A percentile compares a stretch with the other conserved stretches of the same genome.
Evolutionary conservation across 768 basidiomycete species (phyloP).

Genomic region (Calocybe indica): DNA sequence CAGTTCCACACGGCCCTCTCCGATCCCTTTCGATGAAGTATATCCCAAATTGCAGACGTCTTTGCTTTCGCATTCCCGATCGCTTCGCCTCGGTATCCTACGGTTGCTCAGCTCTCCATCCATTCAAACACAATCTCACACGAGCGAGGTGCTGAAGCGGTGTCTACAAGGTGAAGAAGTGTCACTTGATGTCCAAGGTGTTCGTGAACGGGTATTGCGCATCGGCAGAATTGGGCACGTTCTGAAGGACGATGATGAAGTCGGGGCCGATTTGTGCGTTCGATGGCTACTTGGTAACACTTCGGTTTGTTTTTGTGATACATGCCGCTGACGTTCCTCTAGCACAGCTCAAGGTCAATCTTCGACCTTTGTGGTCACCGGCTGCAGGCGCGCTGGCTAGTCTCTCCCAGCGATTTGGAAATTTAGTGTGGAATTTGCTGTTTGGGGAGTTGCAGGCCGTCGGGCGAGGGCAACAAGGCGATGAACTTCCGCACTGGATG

Average conservation of each 20-base stretch:
- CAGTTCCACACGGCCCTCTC: conserved; percentile 12
- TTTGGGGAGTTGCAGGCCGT: conserved; percentile 34
- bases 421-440: conserved; percentile 65
- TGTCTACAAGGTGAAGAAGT: conserved; percentile 81
- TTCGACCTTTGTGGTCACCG: conserved; percentile 87
- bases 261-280: conserved; percentile 57
- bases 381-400: conserved; percentile 63
- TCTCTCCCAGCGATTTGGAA: conserved; percentile 48
- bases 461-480: conserved; percentile 10
- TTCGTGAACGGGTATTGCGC: conserved; percentile 76
- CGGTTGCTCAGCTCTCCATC: conserved; percentile 53
- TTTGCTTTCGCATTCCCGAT: conserved; percentile 68
- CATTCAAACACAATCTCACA: conserved; percentile 35
- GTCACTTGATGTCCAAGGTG: conserved; percentile 70
- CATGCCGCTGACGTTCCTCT: neutral
- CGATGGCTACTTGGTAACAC: conserved; percentile 70
- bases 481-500: conserved; percentile 7
- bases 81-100: conserved; percentile 58
- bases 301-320: neutral
- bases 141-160: conserved; percentile 50
- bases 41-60: conserved; percentile 48
- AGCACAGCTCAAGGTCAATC: conserved; percentile 92
- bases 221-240: conserved; percentile 67
- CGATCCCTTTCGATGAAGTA: conserved; percentile 37
- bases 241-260: conserved; percentile 47